Evolutionary conservation across 1,139 yeast genomes (phyloP), one percentile per base, ranked within the genome.

Genomic region (Suhomyces wounanorum): DNA sequence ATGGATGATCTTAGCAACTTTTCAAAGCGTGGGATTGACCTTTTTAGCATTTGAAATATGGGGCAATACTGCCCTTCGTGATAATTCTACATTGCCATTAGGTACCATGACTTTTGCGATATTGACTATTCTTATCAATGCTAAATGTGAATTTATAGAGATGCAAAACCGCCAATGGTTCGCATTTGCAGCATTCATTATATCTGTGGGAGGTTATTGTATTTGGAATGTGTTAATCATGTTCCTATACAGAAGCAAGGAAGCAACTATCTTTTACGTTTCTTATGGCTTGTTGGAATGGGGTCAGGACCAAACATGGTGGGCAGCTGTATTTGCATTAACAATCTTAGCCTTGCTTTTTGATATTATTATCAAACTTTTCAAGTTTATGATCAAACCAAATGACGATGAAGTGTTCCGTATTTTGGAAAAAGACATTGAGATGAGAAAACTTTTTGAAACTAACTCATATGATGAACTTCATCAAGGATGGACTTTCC

Each of bases 171-270:
- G 91, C 52, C 87, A 87, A 17, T 78, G 90, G 76, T 63, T 90
- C 39, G 85, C 88, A n/a, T 75, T 83, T 62, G 84, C 85, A 0
- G 84, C 94, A 1, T 78, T 85, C 54, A 64, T 81, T 14, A 78
- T 91, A n/a, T 89, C 97, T 0, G 84, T 85, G 46, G 84, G 87
- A 16, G 99, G 98, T 0, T 95, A 95, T 84, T 75, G 87, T n/a
- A 57, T 85, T 6, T 94, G 97, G 97, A 85, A 89, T 65, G 78
- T 88, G 53, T 68, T 91, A 42, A 79, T 94, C 52, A 89, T 94
- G 65, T 79, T 77, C 8, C 70, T 92, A 18, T 87, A 89, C 65
- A 72, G 83, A 45, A 69, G 78, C 21, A 80, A 79, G 52, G 80
- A 82, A 0, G 75, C 83, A 1, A 73, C 83, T 46, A 88, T 89